Evolutionary conservation across 768 basidiomycete species (phyloP), one percentile per base, ranked within the genome.

Genomic region (Pleurotus tuoliensis): DNA sequence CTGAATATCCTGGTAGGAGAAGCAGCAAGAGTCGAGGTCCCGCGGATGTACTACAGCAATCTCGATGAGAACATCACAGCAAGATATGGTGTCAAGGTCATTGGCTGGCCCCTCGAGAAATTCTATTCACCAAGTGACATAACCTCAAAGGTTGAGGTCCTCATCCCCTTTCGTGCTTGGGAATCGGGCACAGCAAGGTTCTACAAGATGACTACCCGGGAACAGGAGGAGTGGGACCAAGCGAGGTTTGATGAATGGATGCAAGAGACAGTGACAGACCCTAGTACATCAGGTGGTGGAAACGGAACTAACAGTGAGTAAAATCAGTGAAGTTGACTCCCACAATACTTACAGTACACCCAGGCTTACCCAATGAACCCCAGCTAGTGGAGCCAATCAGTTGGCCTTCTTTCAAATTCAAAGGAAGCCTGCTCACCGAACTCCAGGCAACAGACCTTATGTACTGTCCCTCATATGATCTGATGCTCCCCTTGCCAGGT

Each of bases 11-110:
- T 25, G 25, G 38, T 46, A 47, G 25, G 34, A 39, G 58, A 22
- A 24, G 47, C 22, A 5, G 39, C 25, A 16, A 34, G 27, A 18
- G 55, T 44, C 5, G 24, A 52, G 22, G 47, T 41, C 4, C 6
- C 1, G n/a, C 43, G 38, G 34, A 67, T 67, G 66, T 44, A 16
- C 38, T 65, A 67, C 43, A 16, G 34, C 16, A 60, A 61, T 34
- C 65, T 65, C 53, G 61, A 62, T 13, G 25, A 49, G 1, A 56
- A 59, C 45, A 61, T 67, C 53, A 67, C 66, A 7, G 15, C 22
- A 6, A 47, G 7, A 27, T 47, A 61, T 40, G 51, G 59, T 40
- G 52, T 67, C 20, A 55, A 62, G 37, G 11, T 61, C 40, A 58
- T 63, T 25, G 53, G 50, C 49, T 67, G 66, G 66, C 66, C 64